Evolutionary conservation across 495 filamentous ascomycete genomes (phyloP).

Genomic region (Aspergillus hancockii): DNA sequence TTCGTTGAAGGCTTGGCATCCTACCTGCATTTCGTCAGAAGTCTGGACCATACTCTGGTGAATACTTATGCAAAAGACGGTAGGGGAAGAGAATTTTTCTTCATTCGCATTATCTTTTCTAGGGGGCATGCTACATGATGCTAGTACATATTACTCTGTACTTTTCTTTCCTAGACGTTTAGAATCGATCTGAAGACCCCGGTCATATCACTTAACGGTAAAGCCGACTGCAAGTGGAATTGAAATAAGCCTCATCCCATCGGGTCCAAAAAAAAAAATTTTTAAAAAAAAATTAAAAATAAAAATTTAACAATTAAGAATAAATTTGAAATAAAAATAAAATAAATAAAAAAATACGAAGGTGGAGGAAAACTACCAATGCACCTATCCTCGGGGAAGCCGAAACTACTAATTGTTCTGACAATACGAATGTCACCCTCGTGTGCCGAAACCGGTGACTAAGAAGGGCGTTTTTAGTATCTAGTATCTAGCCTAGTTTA

Average conservation of each 20-base stretch:
- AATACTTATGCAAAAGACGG: not conserved
- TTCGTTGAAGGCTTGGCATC: not conserved
- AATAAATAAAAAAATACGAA: not conserved
- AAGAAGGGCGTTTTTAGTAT: not conserved
- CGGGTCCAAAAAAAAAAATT: not conserved
- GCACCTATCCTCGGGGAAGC: conserved; percentile 13
- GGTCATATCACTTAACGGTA: not conserved
- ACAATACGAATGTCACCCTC: not conserved
- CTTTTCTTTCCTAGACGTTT: not conserved
- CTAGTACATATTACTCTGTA: no score
- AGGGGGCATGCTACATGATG: no score
- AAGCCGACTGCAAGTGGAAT: not conserved
- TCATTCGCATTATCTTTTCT: not conserved
- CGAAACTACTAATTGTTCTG: conserved; percentile 16
- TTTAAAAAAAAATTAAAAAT: not conserved
- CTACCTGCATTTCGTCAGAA: not conserved
- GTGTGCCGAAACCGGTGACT: not conserved
- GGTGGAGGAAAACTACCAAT: not conserved
- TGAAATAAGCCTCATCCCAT: not conserved
- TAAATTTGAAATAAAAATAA: no score
- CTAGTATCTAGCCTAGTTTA: not conserved
- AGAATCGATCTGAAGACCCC: not conserved
- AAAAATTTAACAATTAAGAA: no score
- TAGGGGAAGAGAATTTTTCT: not conserved
- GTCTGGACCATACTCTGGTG: not conserved